phyloP scores from a whole-genome alignment of 2,329 filamentous ascomycete genomes.

The Zasmidium cellare region DNA sequence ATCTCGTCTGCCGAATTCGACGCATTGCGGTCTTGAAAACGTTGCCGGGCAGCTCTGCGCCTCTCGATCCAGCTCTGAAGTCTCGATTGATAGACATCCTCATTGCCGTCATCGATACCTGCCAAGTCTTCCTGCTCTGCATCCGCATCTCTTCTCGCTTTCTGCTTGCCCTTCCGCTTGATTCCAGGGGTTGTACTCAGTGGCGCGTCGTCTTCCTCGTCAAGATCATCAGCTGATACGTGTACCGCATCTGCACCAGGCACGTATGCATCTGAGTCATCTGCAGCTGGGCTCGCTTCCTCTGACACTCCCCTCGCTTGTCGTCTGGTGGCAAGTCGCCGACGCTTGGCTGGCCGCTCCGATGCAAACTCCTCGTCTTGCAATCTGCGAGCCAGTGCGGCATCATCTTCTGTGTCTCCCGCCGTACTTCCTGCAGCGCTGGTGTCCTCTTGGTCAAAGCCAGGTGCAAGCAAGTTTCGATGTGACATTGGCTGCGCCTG shows the following conservation, averaged over 20 bases:
- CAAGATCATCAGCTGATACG: slow-evolving; percentile 38
- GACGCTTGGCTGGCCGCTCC: slow-evolving; percentile 42
- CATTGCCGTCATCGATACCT: slow-evolving; percentile 84
- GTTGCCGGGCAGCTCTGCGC: slow-evolving; percentile 60
- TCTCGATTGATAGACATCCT: slow-evolving; percentile 73
- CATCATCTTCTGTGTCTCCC: slow-evolving; percentile 30
- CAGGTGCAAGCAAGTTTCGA: slow-evolving; percentile 50
- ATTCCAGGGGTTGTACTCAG: slow-evolving; percentile 39
- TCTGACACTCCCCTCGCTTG: slow-evolving; percentile 23
- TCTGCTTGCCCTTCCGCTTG: slow-evolving; percentile 39
- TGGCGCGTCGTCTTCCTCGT: slow-evolving; percentile 39
- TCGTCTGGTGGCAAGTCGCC: slow-evolving; percentile 35
- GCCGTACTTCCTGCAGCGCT: slow-evolving; percentile 22
- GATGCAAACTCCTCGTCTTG: slow-evolving; percentile 40
- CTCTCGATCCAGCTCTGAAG: slow-evolving; percentile 72
- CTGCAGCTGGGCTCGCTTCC: slow-evolving; percentile 26
- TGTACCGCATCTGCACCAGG: slow-evolving; percentile 42
- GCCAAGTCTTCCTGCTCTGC: slow-evolving; percentile 55
- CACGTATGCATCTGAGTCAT: slow-evolving; percentile 44
- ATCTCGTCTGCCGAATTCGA: slow-evolving; percentile 13
- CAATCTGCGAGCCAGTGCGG: slow-evolving; percentile 30
- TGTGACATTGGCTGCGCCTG: slow-evolving; percentile 43
- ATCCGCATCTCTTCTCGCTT: slow-evolving; percentile 25
- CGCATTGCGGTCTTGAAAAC: slow-evolving; percentile 23
- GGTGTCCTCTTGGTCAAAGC: slow-evolving; percentile 40